Evolutionary conservation across 139 green algal genomes (phyloP), one percentile per base, ranked within the genome.

Genomic region (Chlorella vulgaris): DNA sequence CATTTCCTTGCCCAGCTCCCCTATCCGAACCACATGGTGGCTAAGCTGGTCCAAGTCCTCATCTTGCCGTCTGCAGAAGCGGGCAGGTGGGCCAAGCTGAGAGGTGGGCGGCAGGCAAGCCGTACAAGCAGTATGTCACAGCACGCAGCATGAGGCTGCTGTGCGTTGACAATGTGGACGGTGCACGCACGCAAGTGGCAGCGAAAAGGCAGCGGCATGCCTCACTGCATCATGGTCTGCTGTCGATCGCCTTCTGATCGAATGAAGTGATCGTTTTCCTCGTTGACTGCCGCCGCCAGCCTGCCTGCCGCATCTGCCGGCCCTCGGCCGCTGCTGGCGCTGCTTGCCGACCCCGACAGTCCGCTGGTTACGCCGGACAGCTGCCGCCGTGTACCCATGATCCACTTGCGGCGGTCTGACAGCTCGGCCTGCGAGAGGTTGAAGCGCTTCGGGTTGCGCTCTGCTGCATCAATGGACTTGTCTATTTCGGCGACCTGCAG

Each of bases 381-480:
- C 53, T 78, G 83, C n/a, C 83, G 81, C 61, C 84, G 77, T 5
- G 86, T 93, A 33, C 78, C 29, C 61, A 80, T 76, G 4, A 94
- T 91, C 93, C 93, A 97, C 61, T 89, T 86, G 8, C 90, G 73
- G 33, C 93, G 81, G 58, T 84, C 87, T 28, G 65, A 82, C 28
- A 97, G 87, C 82, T 97, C 93, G 40, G 91, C 86, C 8, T 86
- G 86, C 1, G 85, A 91, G 2, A 97, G 82, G 40, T 90, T 90
- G 82, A 97, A 97, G 6, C 90, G 86, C 58, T 86, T 61, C 60
- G 92, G 92, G 76, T 97, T 91, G 75, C 89, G 90, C 38, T 94
- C 89, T 51, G 93, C 93, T 1, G 89, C 79, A 58, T 94, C 90
- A 29, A 97, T 88, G 4, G 93, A 91, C 29, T 87, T 91, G 22